Evolutionary conservation across 306 rosid genomes (phyloP).

Genomic region (Dicorynia guianensis): DNA sequence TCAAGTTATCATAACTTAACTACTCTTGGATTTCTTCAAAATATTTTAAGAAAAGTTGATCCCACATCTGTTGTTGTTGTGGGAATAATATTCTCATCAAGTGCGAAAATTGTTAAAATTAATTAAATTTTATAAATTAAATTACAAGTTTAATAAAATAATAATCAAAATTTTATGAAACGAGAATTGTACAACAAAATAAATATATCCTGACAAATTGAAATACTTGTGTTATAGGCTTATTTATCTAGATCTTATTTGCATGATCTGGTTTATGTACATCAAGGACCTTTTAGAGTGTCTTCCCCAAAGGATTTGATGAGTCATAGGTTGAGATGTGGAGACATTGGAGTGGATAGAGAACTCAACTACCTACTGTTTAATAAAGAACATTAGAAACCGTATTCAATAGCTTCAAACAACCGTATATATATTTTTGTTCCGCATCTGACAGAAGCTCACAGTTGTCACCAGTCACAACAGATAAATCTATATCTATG

Average conservation of each 20-base stretch:
- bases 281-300: constrained; percentile 2
- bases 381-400: constrained; percentile 1
- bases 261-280: constrained; percentile 32
- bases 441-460: constrained; percentile 55
- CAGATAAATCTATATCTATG: constrained; percentile 43
- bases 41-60: not conserved
- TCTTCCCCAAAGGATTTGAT: constrained; percentile 35
- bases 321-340: constrained; percentile 52
- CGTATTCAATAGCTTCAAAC: constrained; percentile 34
- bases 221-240: no score
- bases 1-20: constrained; percentile 54
- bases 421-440: constrained; percentile 49
- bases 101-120: no score
- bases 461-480: constrained; percentile 59
- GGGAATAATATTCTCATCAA: no score
- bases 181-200: no score
- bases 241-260: constrained; percentile 33
- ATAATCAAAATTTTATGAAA: no score
- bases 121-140: no score
- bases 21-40: constrained; percentile 27
- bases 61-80: no score
- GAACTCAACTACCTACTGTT: constrained; percentile 35
- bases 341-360: not conserved
- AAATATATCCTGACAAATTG: no score
- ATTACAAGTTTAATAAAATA: no score